Base-by-base conservation (phyloP, 1,284 basidiomycete genomes). In the Sparassis latifolia region DNA sequence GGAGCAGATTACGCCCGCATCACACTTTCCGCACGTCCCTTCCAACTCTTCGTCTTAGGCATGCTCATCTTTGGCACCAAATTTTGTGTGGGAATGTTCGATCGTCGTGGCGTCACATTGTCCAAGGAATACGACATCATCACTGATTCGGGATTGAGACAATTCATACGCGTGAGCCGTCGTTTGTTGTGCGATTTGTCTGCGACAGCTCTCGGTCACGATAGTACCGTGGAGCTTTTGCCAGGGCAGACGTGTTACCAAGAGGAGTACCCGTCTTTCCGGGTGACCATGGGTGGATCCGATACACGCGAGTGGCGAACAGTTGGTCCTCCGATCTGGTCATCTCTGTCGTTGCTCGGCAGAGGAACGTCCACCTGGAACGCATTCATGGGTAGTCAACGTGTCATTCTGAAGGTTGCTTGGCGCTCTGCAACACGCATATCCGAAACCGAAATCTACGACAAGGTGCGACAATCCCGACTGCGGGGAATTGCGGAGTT, bases 1-100 rank as follows among this genome's bases (percentile, higher is more conserved):
- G 48, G 44, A 37, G 61, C 57, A 1, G 51, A 61, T 40, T 61
- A 61, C 45, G 62, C 62, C 2, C 55, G 58, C 27, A 48, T 58
- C 28, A 58, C 59, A 42, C 49, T 64, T 45, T 58, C 59, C 20
- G 44, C 46, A 2, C 45, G 55, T 3, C 62, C 62, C 1, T 64
- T 64, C 54, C 50, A 47, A 33, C 44, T 61, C 20, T 64, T 58
- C 45, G 56, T 57, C n/a, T 37, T 62, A 43, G 49, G 50, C 6
- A 42, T 64, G 6, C 46, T 62, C 5, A 54, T 64, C 12, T 58
- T 42, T 33, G 60, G 62, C 2, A 45, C 37, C 35, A 35, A 45
- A 5, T 64, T 61, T 44, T 56, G 51, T 20, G 58, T 59, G 9
- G 48, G 29, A 20, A 54, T 58, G 9, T 57, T 57, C 37, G 59